phyloP scores from a whole-genome alignment of 2,329 filamentous ascomycete species.

The Ustilaginoidea virens region DNA sequence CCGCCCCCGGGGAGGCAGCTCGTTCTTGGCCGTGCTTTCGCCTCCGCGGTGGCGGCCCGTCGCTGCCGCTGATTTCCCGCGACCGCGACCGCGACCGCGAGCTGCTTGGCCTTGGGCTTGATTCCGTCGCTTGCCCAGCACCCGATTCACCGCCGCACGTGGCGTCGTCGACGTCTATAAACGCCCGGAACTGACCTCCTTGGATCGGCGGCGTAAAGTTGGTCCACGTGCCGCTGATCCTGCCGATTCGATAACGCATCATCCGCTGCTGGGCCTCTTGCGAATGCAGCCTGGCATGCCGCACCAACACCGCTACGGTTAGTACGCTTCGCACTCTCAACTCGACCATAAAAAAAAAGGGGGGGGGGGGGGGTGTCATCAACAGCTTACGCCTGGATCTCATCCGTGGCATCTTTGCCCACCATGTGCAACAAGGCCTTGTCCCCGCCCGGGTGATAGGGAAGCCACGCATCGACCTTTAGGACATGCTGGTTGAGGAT shows the following conservation, averaged over 20 bases:
- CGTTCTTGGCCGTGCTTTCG: slow-evolving; percentile 11
- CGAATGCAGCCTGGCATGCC: slow-evolving; percentile 57
- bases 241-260: slow-evolving; percentile 70
- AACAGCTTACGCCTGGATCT: slow-evolving; percentile 63
- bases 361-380: slow-evolving; percentile 9
- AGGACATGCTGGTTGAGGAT: slow-evolving; percentile 70
- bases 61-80: slow-evolving; percentile 24
- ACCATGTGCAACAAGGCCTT: slow-evolving; percentile 90
- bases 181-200: slow-evolving; percentile 57
- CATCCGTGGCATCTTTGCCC: slow-evolving; percentile 84
- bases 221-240: slow-evolving; percentile 63
- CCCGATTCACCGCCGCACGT: slow-evolving; percentile 4
- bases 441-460: slow-evolving; percentile 82
- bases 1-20: not conserved
- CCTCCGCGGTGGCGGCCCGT: slow-evolving; percentile 11
- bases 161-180: slow-evolving; percentile 18
- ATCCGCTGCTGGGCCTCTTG: slow-evolving; percentile 59
- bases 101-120: slow-evolving; percentile 34
- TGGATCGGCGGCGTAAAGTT: slow-evolving; percentile 90
- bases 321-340: no score
- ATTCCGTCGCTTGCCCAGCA: slow-evolving; percentile 9
- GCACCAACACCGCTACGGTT: no score
- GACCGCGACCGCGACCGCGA: slow-evolving; percentile 37
- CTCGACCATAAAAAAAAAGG: not conserved
- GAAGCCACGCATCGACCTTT: slow-evolving; percentile 77